These are phyloP conservation scores for Geotrichum klebahnii DNA, from an alignment of 1,139 yeast species.

Conservation along the genomic window DNA sequence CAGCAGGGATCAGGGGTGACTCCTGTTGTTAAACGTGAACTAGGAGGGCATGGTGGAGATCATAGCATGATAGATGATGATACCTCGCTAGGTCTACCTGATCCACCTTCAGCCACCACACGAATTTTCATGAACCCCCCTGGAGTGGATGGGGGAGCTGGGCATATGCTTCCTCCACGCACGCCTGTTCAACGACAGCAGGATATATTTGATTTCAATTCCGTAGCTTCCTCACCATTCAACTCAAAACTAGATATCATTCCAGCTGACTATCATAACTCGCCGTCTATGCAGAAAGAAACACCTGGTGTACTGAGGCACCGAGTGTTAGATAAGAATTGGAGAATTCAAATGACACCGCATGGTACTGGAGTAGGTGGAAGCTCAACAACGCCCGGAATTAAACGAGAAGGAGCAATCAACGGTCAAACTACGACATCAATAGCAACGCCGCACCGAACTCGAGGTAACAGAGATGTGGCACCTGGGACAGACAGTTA, in stretches of 20 bases:
- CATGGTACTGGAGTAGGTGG: neutral
- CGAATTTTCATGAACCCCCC: neutral
- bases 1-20: neutral
- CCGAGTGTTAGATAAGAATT: constrained; percentile 38
- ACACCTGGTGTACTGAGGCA: constrained; percentile 33
- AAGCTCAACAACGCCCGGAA: constrained; percentile 2
- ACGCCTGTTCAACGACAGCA: neutral
- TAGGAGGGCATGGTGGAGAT: neutral
- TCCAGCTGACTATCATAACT: constrained; percentile 5
- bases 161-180: constrained; percentile 1
- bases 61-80: constrained; percentile 6
- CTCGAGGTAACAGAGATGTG: constrained; percentile 2
- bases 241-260: constrained; percentile 11
- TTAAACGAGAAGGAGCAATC: constrained; percentile 16
- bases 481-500: neutral
- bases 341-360: constrained; percentile 41
- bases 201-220: neutral
- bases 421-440: too few relatives aligned
- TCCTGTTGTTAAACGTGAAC: neutral
- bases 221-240: constrained; percentile 18
- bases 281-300: constrained; percentile 1
- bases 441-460: constrained; percentile 9
- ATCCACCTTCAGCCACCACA: constrained; percentile 11
- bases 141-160: neutral
- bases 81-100: constrained; percentile 5